A percentile compares a stretch with the other conserved stretches of the same genome.
Conservation (phyloP, 139 green algal genomes). For the Raphidocelis subcapitata region DNA sequence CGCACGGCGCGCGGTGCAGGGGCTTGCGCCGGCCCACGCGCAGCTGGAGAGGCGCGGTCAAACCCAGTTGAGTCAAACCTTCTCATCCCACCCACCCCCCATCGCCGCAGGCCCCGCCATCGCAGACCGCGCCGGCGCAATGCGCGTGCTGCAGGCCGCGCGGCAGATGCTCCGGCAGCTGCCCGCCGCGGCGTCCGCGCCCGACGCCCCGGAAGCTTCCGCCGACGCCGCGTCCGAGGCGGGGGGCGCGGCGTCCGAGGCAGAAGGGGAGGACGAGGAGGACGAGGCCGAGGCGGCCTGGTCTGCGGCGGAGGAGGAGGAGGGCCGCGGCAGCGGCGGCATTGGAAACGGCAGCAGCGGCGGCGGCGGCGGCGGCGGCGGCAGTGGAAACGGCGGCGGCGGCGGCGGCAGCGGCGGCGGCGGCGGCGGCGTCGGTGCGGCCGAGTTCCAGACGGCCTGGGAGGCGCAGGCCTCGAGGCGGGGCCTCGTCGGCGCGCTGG, state of each 20-base stretch:
- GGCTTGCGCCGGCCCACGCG: too few species aligned
- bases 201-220: too few species aligned
- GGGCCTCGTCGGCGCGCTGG: slow-evolving; percentile 39
- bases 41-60: too few species aligned
- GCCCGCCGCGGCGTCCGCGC: background rate
- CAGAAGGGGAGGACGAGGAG: background rate
- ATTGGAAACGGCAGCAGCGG: slow-evolving; percentile 1
- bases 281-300: background rate
- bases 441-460: slow-evolving; percentile 25
- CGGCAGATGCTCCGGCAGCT: slow-evolving; percentile 29
- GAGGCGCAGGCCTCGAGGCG: slow-evolving; percentile 21
- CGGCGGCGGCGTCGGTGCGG: background rate
- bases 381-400: background rate
- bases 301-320: background rate
- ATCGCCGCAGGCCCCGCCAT: too few species aligned
- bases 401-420: slow-evolving; percentile 9
- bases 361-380: background rate
- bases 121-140: slow-evolving; percentile 18
- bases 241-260: background rate
- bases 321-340: background rate
- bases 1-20: too few species aligned
- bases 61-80: too few species aligned
- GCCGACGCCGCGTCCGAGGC: too few species aligned
- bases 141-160: slow-evolving; percentile 24
- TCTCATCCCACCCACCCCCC: too few species aligned